A percentile compares a stretch with the other conserved stretches of the same genome.
Evolutionary conservation across 148 eudicot species (phyloP).

Genomic region (Nyssa sinensis): DNA sequence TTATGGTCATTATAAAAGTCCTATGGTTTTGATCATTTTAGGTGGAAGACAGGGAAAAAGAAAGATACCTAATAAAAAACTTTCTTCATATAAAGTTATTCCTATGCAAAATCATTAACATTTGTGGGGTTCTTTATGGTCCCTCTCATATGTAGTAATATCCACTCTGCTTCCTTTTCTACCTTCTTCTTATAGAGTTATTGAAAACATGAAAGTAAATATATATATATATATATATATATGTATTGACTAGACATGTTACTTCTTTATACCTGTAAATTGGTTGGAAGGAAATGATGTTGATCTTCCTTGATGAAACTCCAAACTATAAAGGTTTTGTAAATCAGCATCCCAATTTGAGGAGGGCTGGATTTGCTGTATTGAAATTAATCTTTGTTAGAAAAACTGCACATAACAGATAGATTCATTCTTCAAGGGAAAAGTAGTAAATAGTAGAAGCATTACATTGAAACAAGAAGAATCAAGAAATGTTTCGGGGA

Average conservation of each 20-base stretch:
- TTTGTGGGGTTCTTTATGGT: constrained; percentile 21
- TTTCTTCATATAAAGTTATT: constrained; percentile 14
- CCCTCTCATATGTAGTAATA: constrained; percentile 14
- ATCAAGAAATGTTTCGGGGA: constrained; percentile 58
- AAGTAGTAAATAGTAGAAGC: not conserved
- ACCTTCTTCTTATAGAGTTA: constrained; percentile 2
- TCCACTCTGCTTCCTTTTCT: constrained; percentile 8
- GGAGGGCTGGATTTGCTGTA: constrained; percentile 57
- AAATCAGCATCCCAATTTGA: constrained; percentile 72
- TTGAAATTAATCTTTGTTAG: constrained; percentile 6
- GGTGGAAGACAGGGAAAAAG: constrained; percentile 38
- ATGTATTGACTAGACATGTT: not conserved
- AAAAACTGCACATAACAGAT: not conserved
- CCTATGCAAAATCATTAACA: constrained; percentile 19
- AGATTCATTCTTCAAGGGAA: not conserved
- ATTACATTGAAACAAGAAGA: constrained; percentile 70
- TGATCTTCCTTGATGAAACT: constrained; percentile 68
- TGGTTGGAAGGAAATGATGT: constrained; percentile 51
- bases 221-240: no score
- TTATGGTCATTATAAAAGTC: constrained; percentile 14
- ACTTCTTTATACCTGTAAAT: constrained; percentile 58
- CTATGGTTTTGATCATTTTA: constrained; percentile 17
- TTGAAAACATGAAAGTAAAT: not conserved
- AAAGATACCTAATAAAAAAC: constrained; percentile 28
- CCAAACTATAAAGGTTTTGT: constrained; percentile 56